Percentiles rank a stretch among this genome's conserved stretches.
These are phyloP conservation scores for Crassisporium funariophilum DNA, from an alignment of 768 basidiomycete genomes.

Conservation along the genomic window DNA sequence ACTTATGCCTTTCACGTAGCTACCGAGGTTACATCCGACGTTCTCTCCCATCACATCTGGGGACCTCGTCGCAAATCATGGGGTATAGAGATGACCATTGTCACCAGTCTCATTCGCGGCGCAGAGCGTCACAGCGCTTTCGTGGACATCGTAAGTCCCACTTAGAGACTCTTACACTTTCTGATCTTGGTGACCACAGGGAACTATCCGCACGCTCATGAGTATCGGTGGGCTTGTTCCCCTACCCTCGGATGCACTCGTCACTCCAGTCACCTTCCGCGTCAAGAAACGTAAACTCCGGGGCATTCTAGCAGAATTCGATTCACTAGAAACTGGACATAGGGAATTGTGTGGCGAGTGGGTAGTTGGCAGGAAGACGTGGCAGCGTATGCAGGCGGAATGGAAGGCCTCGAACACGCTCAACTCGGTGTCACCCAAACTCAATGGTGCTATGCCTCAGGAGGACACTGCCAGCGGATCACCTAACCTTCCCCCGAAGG, in stretches of 20 bases:
- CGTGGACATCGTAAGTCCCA: constrained; percentile 70
- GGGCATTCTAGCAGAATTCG: constrained; percentile 78
- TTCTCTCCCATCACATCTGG: constrained; percentile 78
- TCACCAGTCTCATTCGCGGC: constrained; percentile 84
- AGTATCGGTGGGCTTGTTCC: constrained; percentile 81
- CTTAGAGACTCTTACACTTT: constrained; percentile 4
- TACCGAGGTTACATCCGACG: constrained; percentile 59
- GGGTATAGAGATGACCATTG: constrained; percentile 93
- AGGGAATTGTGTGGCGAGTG: constrained; percentile 93
- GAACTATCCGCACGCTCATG: constrained; percentile 64
- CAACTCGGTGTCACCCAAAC: constrained; percentile 16
- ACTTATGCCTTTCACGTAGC: constrained; percentile 25
- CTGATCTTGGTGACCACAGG: constrained; percentile 28
- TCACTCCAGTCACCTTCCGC: constrained; percentile 91
- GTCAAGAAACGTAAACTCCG: constrained; percentile 72
- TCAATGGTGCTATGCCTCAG: constrained; percentile 5
- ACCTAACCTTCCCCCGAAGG: constrained; percentile 30
- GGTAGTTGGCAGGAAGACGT: constrained; percentile 92
- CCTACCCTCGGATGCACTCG: constrained; percentile 87
- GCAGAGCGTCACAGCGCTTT: constrained; percentile 79
- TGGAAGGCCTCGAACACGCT: constrained; percentile 55
- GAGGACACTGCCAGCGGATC: constrained; percentile 7
- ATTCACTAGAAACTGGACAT: constrained; percentile 71
- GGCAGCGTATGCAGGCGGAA: constrained; percentile 84
- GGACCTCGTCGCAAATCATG: constrained; percentile 90